Conservation (phyloP, 768 basidiomycete species). For the Arthromyces matolae region DNA sequence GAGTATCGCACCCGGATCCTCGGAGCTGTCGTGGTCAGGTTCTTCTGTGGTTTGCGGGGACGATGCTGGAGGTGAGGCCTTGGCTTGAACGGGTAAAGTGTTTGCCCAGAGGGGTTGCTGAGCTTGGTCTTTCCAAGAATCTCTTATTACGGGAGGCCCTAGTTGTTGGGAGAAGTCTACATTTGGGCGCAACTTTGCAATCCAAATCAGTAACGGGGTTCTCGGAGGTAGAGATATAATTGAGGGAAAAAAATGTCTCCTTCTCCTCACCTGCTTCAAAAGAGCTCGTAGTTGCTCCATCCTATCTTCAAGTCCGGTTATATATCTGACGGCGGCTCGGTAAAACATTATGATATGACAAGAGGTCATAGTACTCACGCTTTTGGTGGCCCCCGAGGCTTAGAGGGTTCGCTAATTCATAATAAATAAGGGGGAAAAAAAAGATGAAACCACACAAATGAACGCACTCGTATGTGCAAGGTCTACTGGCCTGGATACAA, state of each 20-base stretch:
- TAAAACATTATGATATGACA: conserved; percentile 1
- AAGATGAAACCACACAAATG: too few species aligned
- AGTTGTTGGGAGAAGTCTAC: conserved; percentile 59
- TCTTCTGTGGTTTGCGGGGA: conserved; percentile 11
- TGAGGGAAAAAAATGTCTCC: too few species aligned
- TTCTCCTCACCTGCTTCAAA: conserved; percentile 49
- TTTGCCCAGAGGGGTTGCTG: conserved; percentile 2
- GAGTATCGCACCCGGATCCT: conserved; percentile 23
- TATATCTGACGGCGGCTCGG: conserved; percentile 39
- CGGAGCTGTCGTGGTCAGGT: conserved; percentile 20
- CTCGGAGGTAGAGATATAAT: not conserved
- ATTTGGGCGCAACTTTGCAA: conserved; percentile 54
- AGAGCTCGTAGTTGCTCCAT: conserved; percentile 54
- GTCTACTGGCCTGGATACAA: conserved; percentile 46
- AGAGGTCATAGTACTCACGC: conserved; percentile 41
- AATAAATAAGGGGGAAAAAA: not conserved
- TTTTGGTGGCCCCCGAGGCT: conserved; percentile 65
- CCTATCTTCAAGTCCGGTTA: conserved; percentile 56
- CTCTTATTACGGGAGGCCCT: conserved; percentile 58
- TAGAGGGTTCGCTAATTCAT: conserved; percentile 50
- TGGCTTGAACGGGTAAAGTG: not conserved
- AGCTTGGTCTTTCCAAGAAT: conserved; percentile 51
- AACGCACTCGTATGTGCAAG: conserved; percentile 60
- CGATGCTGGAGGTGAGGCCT: not conserved
- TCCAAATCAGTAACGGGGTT: too few species aligned